Base-by-base conservation (phyloP, 352 stramenopile genomes). In the Globisporangium parvum region DNA sequence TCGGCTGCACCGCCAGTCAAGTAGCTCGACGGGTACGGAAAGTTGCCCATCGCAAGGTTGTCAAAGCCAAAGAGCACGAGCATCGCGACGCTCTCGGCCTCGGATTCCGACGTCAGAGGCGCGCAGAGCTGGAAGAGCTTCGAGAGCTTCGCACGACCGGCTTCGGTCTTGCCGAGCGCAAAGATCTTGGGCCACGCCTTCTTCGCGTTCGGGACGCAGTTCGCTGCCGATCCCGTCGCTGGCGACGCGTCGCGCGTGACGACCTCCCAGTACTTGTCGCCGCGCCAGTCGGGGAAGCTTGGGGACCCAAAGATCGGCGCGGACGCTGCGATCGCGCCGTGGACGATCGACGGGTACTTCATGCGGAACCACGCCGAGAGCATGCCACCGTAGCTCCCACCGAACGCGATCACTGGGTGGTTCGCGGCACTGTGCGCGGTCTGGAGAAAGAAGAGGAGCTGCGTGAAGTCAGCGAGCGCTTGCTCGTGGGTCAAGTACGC, bases 381-480 rank as follows among this genome's bases (percentile, higher is more conserved):
- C 95, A 98, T 98, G 8, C 96, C 96, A 24, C 95, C 93, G 62
- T 98, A 98, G 57, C 73, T 94, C n/a, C 95, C 95, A 35, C 95
- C 95, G 70, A 98, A 98, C 0, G 80, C 85, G 51, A 99, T 96
- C 31, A 98, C 88, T 0, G 93, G 73, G 57, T 91, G 80, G 51
- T 82, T 62, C 6, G 78, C 57, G 20, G 85, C 82, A 15, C 78
- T 66, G 66, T 88, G 80, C 21, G 95, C 73, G 21, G 65, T 55
- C 59, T 96, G 87, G 21, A 98, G 57, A 47, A 77, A 71, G 60
- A 88, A 81, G 24, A 98, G 80, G 23, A 99, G 77, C 60, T 79
- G 61, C 2, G 87, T 84, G 52, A 91, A 98, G 64, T 99, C 96
- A 0, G 85, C 90, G 10, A 99, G 73, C 24, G 96, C 95, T 62